Conservation (phyloP, 2,329 filamentous ascomycete species). For the Alternaria arborescens region DNA sequence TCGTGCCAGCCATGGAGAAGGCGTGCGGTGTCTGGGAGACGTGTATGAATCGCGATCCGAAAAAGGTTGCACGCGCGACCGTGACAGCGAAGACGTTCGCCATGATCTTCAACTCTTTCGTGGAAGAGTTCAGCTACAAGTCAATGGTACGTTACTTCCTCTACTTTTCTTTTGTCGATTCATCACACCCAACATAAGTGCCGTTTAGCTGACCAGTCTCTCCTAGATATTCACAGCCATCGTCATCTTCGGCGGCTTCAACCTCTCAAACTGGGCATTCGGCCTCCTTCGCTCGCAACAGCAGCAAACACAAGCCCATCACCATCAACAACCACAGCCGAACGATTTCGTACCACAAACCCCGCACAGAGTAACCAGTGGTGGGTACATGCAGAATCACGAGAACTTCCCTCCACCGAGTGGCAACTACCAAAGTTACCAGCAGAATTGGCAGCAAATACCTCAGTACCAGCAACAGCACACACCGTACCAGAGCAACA, state of each 20-base stretch:
- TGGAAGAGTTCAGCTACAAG: conserved; percentile 89
- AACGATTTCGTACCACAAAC: conserved; percentile 42
- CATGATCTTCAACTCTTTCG: conserved; percentile 91
- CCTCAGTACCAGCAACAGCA: conserved; percentile 9
- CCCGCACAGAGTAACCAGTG: conserved; percentile 32
- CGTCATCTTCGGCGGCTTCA: conserved; percentile 61
- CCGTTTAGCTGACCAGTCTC: conserved; percentile 17
- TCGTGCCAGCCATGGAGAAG: conserved; percentile 75
- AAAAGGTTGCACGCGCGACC: conserved; percentile 78
- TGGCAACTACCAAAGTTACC: conserved; percentile 16
- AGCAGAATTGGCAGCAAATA: conserved; percentile 26
- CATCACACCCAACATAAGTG: background rate
- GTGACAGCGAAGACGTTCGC: conserved; percentile 89
- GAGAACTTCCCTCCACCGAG: background rate
- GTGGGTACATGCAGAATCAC: background rate
- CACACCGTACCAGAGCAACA: conserved; percentile 31
- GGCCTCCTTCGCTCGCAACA: conserved; percentile 60
- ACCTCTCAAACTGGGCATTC: conserved; percentile 68
- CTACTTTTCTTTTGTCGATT: conserved; percentile 1
- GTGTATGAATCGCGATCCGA: conserved; percentile 87
- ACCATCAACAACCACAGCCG: conserved; percentile 18
- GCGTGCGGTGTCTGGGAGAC: conserved; percentile 82
- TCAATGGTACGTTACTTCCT: conserved; percentile 64
- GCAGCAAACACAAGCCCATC: conserved; percentile 15
- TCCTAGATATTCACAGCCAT: conserved; percentile 58